phyloP scores from a whole-genome alignment of 768 basidiomycete genomes.

The Podaxis pistillaris region DNA sequence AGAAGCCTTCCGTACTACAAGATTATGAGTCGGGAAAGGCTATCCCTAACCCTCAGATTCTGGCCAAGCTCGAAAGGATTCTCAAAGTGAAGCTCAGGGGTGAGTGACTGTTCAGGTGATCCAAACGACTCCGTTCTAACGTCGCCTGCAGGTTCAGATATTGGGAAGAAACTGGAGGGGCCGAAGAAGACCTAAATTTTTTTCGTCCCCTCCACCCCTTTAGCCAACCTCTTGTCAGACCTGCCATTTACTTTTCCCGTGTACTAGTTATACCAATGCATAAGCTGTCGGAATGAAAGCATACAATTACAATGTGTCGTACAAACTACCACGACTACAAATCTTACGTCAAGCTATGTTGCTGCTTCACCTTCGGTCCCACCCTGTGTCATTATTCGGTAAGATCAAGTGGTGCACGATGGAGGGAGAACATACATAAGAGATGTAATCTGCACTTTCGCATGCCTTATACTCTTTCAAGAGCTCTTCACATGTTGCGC shows the following conservation, averaged over 20 bases:
- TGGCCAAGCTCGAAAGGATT: conserved; percentile 83
- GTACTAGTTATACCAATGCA: conserved; percentile 4
- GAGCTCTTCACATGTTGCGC: conserved; percentile 83
- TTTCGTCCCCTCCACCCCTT: conserved; percentile 7
- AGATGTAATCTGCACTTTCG: conserved; percentile 92
- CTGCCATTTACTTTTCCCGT: neutral
- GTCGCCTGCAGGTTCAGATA: conserved; percentile 56
- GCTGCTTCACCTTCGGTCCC: conserved; percentile 15
- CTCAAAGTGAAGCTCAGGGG: conserved; percentile 90
- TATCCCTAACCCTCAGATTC: conserved; percentile 81
- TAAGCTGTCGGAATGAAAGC: conserved; percentile 2
- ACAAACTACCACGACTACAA: neutral
- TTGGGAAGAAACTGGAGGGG: conserved; percentile 84
- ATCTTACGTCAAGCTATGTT: neutral
- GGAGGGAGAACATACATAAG: conserved; percentile 58
- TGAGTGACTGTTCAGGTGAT: conserved; percentile 30
- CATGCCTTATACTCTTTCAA: conserved; percentile 95
- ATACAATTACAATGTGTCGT: conserved; percentile 1
- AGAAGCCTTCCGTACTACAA: conserved; percentile 84
- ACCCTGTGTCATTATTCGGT: conserved; percentile 9
- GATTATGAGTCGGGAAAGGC: conserved; percentile 91
- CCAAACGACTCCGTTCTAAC: conserved; percentile 9
- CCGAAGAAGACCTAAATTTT: conserved; percentile 52
- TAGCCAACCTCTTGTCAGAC: neutral
- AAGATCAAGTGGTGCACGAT: neutral